A percentile compares a stretch with the other conserved stretches of the same genome.
phyloP scores from a whole-genome alignment of 176 grass and related monocot genomes.

The Triticum aestivum region IWGSC_CS_RefSeq_v2.1 NC_057801.1:449073704-449074203 shows the following conservation, averaged over 20 bases:
- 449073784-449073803: conserved; percentile 38
- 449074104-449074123: neutral
- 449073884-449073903: neutral
- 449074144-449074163: conserved; percentile 27
- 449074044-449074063: neutral
- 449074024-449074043: conserved; percentile 16
- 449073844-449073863: neutral
- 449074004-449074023: conserved; percentile 13
- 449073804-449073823: conserved; percentile 9
- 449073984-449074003: neutral
- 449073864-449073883: neutral
- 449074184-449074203: conserved; percentile 22
- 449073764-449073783: conserved; percentile 26
- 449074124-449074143: neutral
- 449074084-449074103: neutral
- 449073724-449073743: conserved; percentile 29
- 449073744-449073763: conserved; percentile 38
- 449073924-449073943: neutral
- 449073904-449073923: neutral
- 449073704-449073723: conserved; percentile 57
- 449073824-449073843: neutral
- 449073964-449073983: neutral
- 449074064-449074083: conserved; percentile 3
- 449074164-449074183: neutral
- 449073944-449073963: neutral